These are phyloP conservation scores for Rusavskia elegans DNA, from an alignment of 495 filamentous ascomycete genomes.

Conservation along the genomic window DNA sequence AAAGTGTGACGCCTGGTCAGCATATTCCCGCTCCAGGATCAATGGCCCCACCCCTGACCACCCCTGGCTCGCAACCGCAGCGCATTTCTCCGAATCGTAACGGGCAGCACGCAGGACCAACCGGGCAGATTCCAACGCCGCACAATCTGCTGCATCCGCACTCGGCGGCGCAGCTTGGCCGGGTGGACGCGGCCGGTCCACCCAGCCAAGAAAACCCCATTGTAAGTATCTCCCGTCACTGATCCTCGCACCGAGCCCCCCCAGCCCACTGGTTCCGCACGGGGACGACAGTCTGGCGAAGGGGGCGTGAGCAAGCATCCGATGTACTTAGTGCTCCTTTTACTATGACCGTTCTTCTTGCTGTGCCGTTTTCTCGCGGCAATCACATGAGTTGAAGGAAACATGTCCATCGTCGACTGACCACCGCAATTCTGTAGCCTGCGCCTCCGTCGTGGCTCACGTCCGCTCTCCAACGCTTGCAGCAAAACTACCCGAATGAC, in stretches of 20 bases:
- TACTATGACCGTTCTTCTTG: too few species aligned
- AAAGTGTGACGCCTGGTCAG: conserved; percentile 31
- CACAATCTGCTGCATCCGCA: conserved; percentile 14
- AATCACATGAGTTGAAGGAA: conserved; percentile 19
- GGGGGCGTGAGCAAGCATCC: too few species aligned
- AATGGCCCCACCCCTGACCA: conserved; percentile 43
- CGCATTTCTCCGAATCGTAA: background rate
- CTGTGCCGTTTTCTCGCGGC: too few species aligned
- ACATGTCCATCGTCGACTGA: conserved; percentile 14
- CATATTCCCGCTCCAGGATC: conserved; percentile 36
- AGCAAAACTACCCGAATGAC: conserved; percentile 52
- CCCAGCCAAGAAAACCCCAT: conserved; percentile 9
- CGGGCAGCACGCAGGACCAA: background rate
- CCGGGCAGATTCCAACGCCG: background rate
- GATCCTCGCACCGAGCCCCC: background rate
- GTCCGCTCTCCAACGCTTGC: conserved; percentile 44
- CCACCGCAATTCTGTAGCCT: conserved; percentile 32
- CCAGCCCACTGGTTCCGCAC: too few species aligned
- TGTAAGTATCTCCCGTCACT: conserved; percentile 4
- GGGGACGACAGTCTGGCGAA: too few species aligned
- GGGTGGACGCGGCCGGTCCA: conserved; percentile 14
- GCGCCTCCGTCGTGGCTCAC: conserved; percentile 70
- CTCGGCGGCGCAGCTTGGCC: conserved; percentile 11
- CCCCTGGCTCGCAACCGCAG: background rate
- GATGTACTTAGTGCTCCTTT: too few species aligned